Percentiles rank a stretch among this genome's conserved stretches.
These are phyloP conservation scores for Seiridium unicorne DNA, from an alignment of 2,329 filamentous ascomycete genomes.

Conservation along the genomic window DNA sequence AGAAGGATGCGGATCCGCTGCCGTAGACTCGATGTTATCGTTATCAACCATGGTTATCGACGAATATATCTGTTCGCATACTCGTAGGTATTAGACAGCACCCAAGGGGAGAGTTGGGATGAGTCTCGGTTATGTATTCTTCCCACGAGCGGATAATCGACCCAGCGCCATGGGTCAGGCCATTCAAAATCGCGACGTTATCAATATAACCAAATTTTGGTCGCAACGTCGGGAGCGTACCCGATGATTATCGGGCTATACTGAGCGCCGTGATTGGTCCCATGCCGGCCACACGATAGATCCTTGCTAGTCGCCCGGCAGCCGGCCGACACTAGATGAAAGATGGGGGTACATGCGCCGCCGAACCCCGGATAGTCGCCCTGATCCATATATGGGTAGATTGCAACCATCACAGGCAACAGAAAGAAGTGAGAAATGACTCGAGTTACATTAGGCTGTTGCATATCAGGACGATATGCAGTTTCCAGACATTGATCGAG, in stretches of 20 bases:
- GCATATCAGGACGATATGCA: slow-evolving; percentile 11
- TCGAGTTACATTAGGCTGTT: too few relatives aligned
- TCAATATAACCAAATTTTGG: neutral
- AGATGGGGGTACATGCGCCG: neutral
- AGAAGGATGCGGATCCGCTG: neutral
- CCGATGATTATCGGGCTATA: neutral
- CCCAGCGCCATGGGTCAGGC: too few relatives aligned
- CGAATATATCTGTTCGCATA: neutral
- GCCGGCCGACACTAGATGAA: neutral
- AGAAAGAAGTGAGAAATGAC: neutral
- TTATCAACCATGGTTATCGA: neutral
- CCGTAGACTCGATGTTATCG: neutral
- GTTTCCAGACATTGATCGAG: slow-evolving; percentile 19
- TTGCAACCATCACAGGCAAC: neutral
- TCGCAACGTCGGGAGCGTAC: neutral
- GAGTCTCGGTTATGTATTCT: too few relatives aligned
- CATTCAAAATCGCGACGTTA: too few relatives aligned
- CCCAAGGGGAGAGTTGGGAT: neutral
- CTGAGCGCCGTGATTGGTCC: neutral
- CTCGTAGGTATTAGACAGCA: too few relatives aligned
- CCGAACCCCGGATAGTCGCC: too few relatives aligned
- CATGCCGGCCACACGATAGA: too few relatives aligned
- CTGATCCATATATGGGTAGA: neutral
- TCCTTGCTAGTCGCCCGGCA: neutral
- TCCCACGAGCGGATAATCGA: too few relatives aligned